Percentiles rank a stretch among this genome's conserved stretches.
phyloP scores from a whole-genome alignment of 2,329 filamentous ascomycete species.

The Colletotrichum spaethianum region DNA sequence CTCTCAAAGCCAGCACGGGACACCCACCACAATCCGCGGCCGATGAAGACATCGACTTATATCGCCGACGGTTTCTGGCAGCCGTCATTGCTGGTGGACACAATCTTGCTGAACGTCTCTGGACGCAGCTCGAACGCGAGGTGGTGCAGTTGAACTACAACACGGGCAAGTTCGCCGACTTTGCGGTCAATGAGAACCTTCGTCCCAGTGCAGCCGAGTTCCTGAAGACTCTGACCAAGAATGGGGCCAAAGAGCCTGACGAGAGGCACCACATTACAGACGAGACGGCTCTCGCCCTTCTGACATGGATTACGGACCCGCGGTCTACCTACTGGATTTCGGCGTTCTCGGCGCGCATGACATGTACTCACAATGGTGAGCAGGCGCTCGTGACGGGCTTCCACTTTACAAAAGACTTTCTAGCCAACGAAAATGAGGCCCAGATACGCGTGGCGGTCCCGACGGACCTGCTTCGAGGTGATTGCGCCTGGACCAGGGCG shows the following conservation, averaged over 20 bases:
- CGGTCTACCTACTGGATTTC: conserved; percentile 27
- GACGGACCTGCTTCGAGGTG: conserved; percentile 1
- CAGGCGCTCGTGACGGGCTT: conserved; percentile 6
- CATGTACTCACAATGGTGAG: neutral
- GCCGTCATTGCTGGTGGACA: neutral
- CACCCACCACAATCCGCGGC: neutral
- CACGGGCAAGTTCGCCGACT: conserved; percentile 18
- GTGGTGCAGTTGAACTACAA: conserved; percentile 21
- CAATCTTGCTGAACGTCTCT: conserved; percentile 1
- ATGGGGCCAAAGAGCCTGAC: no score
- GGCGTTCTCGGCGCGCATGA: neutral
- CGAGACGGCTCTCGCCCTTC: neutral
- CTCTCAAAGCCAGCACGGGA: neutral
- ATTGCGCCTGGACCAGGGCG: conserved; percentile 25
- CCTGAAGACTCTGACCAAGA: neutral
- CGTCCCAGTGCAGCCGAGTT: neutral
- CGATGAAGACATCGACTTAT: conserved; percentile 9
- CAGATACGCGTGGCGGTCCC: conserved; percentile 9
- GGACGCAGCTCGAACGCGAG: conserved; percentile 10
- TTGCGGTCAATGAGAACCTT: neutral
- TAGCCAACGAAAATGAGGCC: neutral
- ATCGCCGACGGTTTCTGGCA: conserved; percentile 9
- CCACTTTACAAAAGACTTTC: conserved; percentile 1
- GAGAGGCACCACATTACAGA: neutral
- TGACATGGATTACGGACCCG: conserved; percentile 30